Base-by-base conservation (phyloP, 352 stramenopile genomes). In the Phytophthora constricta region DNA sequence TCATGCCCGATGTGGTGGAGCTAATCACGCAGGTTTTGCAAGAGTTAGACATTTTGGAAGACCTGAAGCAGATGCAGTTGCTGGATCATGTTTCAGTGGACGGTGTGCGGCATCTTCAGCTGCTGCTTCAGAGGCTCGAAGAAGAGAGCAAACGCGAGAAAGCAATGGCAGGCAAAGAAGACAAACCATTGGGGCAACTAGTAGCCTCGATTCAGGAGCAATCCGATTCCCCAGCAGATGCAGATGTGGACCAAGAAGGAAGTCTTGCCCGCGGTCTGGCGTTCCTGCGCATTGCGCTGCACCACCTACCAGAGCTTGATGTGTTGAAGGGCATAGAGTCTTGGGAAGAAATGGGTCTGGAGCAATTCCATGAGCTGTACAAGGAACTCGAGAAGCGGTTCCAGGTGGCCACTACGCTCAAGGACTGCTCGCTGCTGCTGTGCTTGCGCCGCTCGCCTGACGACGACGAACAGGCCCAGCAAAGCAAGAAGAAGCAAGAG, bases 81-180 rank as follows among this genome's bases (percentile, higher is more conserved):
- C 65, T 95, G 20, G 89, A 96, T 68, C 74, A 90, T 50, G 85
- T 94, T 66, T 89, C 82, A 46, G 86, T 93, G 13, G 87, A 97
- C 53, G 88, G 82, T 11, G 67, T 93, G 42, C 85, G 86, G 69
- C 84, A 92, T 61, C 37, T 93, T 2, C 82, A 89, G 45, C 53
- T 83, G 25, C 58, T 93, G 16, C 46, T 92, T 5, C 58, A 77
- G 9, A 63, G 64, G 17, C 51, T 91, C 1, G 68, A 89, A 50
- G 56, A 70, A 68, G 65, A 65, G 13, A 54, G 47, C 3, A 45
- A 68, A 23, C 57, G 53, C 14, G 22, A 45, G 17, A 26, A 51
- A 58, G 47, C 11, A 22, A n/a, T 20, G 16, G 41, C 23, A 39
- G 60, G 5, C 19, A 41, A 58, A 14, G 42, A 51, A 20, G 66